Base-by-base conservation (phyloP, 2,329 filamentous ascomycete genomes). In the Lachnellula subtilissima region DNA sequence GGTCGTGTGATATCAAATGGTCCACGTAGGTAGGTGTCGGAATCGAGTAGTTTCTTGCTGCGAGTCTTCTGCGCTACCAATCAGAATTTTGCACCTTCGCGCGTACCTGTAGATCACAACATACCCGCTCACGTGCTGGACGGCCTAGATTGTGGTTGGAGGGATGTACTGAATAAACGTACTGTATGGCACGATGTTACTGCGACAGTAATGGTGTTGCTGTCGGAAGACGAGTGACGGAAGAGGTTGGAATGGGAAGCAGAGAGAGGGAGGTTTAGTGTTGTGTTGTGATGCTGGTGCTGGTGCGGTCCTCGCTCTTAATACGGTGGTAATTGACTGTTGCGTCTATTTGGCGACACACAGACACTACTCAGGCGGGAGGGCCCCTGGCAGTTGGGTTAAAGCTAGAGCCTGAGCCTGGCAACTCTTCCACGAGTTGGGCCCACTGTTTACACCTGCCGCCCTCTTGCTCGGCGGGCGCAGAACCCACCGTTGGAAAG, bases 71-170 rank as follows among this genome's bases (percentile, higher is more conserved):
- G 39, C 52, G 48, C 54, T 32, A 56, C 64, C 64, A 66, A 65
- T 65, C 62, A 66, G 55, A 47, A 53, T 49, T 53, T 59, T 58
- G 55, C 45, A 45, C 48, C 50, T 56, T 56, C 54, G 53, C 54
- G 53, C 52, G 50, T 55, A 45, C n/a, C 42, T 32, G 28, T 32
- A 32, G n/a, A 48, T 48, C 45, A 48, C 52, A 48, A 77, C 74
- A 77, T 79, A 79, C 67, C 48, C 45, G 6, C 25, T 54, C 55
- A 55, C 53, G 53, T 55, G 54, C 52, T 48, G 54, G 22, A 58
- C 7, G 4, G 9, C 28, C 42, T 39, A 48, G 56, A 53, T 52
- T 56, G 42, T 60, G 45, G 56, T 35, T 17, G 56, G 54, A 53
- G 50, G 46, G n/a, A 12, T 53, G 43, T 51, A 53, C 52, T 39